Base-by-base conservation (phyloP, 176 grass and related monocot species). In the Avena insularis region DNA sequence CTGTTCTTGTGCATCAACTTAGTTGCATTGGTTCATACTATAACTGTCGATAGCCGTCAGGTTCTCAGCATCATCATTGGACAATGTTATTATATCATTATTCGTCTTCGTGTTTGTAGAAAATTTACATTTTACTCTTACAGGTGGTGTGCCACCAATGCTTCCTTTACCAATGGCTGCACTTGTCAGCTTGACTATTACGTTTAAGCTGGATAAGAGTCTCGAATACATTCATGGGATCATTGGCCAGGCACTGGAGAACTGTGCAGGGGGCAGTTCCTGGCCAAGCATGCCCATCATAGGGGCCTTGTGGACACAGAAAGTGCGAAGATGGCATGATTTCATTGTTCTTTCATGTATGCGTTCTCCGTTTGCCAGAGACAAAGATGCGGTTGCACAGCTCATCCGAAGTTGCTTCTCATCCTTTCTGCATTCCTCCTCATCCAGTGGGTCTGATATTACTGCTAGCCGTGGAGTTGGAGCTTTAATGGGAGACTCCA, bases 281-380 rank as follows among this genome's bases (percentile, higher is more conserved):
- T 99, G 97, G 97, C 94, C 97, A 55, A 99, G 97, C 81, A 99
- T 96, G 94, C 97, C 97, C 27, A 99, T 99, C 55, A 96, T 99
- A 85, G 97, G 87, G 63, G 94, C 94, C 38, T 85, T 99, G 70
- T 99, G 97, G 97, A 79, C 92, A 59, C 97, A 99, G 61, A 99
- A 99, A 90, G 97, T 95, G 35, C 83, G 84, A 61, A 93, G 89
- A 83, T 99, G 94, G 94, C 94, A 94, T 79, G 89, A 99, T 63
- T 99, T 99, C 56, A 99, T 99, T 14, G 23, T 96, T 43, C 90
- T 99, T 25, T 93, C 94, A 79, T 99, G 97, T 68, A 88, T 93
- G 14, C 90, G 90, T 8, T 94, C 90, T 79, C 97, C 97, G 25
- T 99, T 99, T 19, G 66, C 60, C 1, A 79, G 90, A 79, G 97